Conservation (phyloP, 208 protist genomes). For the Leishmania tarentolae region DNA sequence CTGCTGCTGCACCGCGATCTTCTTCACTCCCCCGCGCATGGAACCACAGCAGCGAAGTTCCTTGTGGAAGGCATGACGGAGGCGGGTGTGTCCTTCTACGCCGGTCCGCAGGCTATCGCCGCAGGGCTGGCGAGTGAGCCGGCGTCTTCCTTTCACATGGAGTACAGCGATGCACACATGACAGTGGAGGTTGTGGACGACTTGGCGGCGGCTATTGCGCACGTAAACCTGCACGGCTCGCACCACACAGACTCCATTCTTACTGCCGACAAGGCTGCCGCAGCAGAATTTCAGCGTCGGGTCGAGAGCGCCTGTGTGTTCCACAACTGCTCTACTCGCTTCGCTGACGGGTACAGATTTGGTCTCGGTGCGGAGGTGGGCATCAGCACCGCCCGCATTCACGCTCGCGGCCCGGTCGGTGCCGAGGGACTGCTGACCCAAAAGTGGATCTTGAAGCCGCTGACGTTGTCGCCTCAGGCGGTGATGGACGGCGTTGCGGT, state of each 20-base stretch:
- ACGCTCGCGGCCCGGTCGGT: slow-evolving; percentile 94
- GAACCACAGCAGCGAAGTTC: slow-evolving; percentile 26
- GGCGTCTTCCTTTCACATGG: slow-evolving; percentile 43
- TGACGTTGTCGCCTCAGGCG: neutral
- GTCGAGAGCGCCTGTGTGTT: slow-evolving; percentile 93
- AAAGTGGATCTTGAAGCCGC: slow-evolving; percentile 61
- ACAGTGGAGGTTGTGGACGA: slow-evolving; percentile 45
- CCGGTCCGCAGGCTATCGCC: slow-evolving; percentile 40
- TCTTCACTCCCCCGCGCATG: slow-evolving; percentile 12
- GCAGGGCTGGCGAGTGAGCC: slow-evolving; percentile 21
- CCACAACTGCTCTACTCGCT: slow-evolving; percentile 91
- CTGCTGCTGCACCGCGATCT: slow-evolving; percentile 82
- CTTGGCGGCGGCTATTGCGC: slow-evolving; percentile 72
- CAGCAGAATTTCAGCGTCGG: slow-evolving; percentile 48
- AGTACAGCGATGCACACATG: slow-evolving; percentile 69
- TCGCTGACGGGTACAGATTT: slow-evolving; percentile 91
- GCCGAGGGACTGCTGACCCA: slow-evolving; percentile 89
- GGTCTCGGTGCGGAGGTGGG: slow-evolving; percentile 95
- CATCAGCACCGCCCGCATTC: slow-evolving; percentile 88
- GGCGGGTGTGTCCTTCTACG: slow-evolving; percentile 61
- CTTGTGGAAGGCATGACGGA: slow-evolving; percentile 45
- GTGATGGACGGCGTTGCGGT: neutral
- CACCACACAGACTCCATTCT: slow-evolving; percentile 93
- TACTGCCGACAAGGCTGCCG: slow-evolving; percentile 50
- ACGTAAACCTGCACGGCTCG: slow-evolving; percentile 88